Base-by-base conservation (phyloP, 805 yeast genomes). In the Torulaspora indica region DNA sequence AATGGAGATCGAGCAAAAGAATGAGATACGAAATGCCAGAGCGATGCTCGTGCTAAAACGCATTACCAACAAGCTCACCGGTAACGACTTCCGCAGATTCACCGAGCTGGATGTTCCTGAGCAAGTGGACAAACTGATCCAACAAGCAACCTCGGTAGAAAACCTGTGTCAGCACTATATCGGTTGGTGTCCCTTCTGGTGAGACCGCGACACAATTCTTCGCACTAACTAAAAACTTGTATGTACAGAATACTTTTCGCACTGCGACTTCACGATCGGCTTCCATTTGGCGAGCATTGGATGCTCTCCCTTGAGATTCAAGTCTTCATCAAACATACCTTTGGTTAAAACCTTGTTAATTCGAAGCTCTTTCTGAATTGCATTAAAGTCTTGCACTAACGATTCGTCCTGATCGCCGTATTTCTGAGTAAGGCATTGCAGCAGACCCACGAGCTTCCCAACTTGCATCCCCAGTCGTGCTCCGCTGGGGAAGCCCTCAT, bases 151-250 rank as follows among this genome's bases (percentile, higher is more conserved):
- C 0, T 84, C 95, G 38, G 95, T 91, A 24, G 98, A 93, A 61
- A 93, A 93, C 57, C 69, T 93, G 43, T 93, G 98, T 59, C 97
- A 89, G 66, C 98, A 91, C 66, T 93, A 86, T 61, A 85, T 93
- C 49, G 99, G 99, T 14, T 93, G 99, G 99, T 93, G 99, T 68
- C 86, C 98, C 1, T 93, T 91, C 77, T 93, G 98, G 98, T 91
- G 58, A 64, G 17, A 17, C 10, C 18, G n/a, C 23, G 9, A n/a
- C 15, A 5, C 32, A 23, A 24, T 3, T 12, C 15, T 10, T 20
- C 20, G 29, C 10, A 31, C 22, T 43, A 25, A 38, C 24, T 38
- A 38, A 36, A 31, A 44, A 20, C 33, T 32, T 23, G 43, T 47
- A 23, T 36, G 32, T 28, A 46, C 40, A 13, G 46, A 40, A 37